Evolutionary conservation across 352 stramenopile genomes (phyloP), one percentile per base, ranked within the genome.

Genomic region (Stramenopiles sp.): DNA sequence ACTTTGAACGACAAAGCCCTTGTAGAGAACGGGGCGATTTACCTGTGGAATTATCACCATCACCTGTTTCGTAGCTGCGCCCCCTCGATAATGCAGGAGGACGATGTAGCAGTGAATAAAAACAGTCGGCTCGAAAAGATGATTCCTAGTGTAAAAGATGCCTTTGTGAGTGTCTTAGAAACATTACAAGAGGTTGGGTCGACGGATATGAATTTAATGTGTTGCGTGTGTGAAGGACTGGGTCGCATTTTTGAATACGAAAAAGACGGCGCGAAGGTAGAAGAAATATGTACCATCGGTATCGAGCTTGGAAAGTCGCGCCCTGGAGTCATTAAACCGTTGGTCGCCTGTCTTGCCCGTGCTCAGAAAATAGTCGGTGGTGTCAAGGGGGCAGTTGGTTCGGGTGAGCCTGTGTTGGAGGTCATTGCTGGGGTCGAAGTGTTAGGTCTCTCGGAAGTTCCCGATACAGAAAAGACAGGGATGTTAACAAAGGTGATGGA

Each of bases 21-120:
- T 0, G 74, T 94, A 4, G 84, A 94, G 36, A 94, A 92, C 75
- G 86, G 82, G 0, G 87, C 84, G 12, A 84, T 88, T 12, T 91
- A 89, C 75, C 69, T 94, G n/a, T 94, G 87, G 87, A 94, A 95
- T 77, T 91, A 90, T 68, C 89, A 95, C 74, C 89, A 93, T 18
- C 87, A 92, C 63, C 73, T 94, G 3, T 88, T 94, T 73, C 76
- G 84, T 0, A 79, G n/a, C n/a, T n/a, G n/a, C n/a, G 43, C 12
- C 12, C 43, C 43, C 25, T 18, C 12, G 25, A 25, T 25, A 25
- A 18, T 63, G 25, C 43, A 63, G 25, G 43, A 12, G 12, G 43
- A 63, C 25, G 43, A 63, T 18, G 25, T 18, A 18, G 25, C 43
- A 63, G 25, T 18, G 12, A 25, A 25, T 63, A 25, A 12, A 63